These are phyloP conservation scores for Tribonema minus DNA, from an alignment of 108 stramenopile genomes.

Conservation along the genomic window DNA sequence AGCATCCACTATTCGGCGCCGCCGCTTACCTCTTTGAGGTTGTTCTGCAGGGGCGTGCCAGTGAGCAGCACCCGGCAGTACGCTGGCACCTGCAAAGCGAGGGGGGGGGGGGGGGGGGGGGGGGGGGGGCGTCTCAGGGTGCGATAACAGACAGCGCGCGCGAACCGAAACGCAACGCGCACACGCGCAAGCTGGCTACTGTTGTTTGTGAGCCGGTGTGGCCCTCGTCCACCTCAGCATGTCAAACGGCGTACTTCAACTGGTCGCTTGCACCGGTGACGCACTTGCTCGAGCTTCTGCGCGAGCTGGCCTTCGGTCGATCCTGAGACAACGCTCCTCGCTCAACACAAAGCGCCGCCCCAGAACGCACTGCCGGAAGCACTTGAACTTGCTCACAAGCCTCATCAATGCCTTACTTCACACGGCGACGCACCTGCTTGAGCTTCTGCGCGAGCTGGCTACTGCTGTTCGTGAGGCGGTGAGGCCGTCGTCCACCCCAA, in stretches of 20 bases:
- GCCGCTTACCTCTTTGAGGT: conserved; percentile 13
- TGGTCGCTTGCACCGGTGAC: no score
- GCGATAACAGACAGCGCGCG: no score
- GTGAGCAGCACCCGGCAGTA: conserved; percentile 77
- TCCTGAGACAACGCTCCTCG: conserved; percentile 54
- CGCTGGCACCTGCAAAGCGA: conserved; percentile 61
- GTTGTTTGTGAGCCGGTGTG: conserved; percentile 54
- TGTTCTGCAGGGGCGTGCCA: conserved; percentile 58
- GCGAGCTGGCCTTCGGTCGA: conserved; percentile 49
- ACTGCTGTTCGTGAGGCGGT: conserved; percentile 51
- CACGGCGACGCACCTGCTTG: conserved; percentile 21
- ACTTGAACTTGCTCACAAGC: no score
- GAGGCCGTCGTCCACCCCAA: conserved; percentile 56
- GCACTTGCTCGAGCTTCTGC: conserved; percentile 42
- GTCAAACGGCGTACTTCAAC: no score
- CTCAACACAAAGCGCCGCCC: conserved; percentile 44
- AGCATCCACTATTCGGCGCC: no score
- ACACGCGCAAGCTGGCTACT: conserved; percentile 46
- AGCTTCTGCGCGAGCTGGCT: conserved; percentile 51
- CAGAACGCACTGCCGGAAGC: conserved; percentile 39
- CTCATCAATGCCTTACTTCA: no score
- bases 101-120: no score
- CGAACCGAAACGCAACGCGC: no score
- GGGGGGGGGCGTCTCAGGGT: no score
- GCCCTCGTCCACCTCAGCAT: conserved; percentile 55